phyloP scores from a whole-genome alignment of 2,329 filamentous ascomycete genomes.

The Epichloe scottii region DNA sequence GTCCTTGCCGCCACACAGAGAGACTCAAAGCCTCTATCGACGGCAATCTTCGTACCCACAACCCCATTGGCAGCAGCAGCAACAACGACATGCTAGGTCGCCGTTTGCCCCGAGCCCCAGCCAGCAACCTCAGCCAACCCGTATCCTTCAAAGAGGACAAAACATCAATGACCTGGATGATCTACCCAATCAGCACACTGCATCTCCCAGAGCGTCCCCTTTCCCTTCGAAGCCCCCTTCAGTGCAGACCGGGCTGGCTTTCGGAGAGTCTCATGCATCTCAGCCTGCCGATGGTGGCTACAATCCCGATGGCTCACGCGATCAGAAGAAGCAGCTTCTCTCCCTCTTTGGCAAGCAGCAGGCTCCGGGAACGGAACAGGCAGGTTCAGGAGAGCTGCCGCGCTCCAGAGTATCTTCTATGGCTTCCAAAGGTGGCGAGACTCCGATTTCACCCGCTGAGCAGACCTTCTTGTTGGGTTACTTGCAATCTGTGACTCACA shows the following conservation, averaged over 20 bases:
- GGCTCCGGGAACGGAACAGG: neutral
- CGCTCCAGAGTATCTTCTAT: constrained; percentile 31
- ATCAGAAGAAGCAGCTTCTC: constrained; percentile 31
- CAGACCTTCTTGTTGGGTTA: constrained; percentile 68
- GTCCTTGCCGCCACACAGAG: constrained; percentile 8
- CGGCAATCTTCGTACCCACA: constrained; percentile 8
- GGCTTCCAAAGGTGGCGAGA: constrained; percentile 29
- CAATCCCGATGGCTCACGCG: constrained; percentile 15
- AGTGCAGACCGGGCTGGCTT: neutral
- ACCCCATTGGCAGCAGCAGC: neutral
- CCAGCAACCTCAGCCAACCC: constrained; percentile 13
- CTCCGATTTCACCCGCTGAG: constrained; percentile 54
- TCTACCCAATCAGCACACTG: neutral
- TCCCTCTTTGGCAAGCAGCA: constrained; percentile 47
- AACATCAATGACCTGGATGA: constrained; percentile 11
- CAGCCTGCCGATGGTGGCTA: constrained; percentile 3
- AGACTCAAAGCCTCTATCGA: neutral
- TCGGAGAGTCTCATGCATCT: neutral
- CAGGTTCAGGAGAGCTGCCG: constrained; percentile 8
- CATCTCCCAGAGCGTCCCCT: constrained; percentile 13
- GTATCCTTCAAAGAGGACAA: constrained; percentile 25
- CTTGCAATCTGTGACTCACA: constrained; percentile 43
- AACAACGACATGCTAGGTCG: neutral
- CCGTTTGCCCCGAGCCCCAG: neutral
- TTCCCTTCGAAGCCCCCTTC: constrained; percentile 9